Evolutionary conservation across 2,329 filamentous ascomycete genomes (phyloP).

Genomic region (Tolypocladium endophyticum): DNA sequence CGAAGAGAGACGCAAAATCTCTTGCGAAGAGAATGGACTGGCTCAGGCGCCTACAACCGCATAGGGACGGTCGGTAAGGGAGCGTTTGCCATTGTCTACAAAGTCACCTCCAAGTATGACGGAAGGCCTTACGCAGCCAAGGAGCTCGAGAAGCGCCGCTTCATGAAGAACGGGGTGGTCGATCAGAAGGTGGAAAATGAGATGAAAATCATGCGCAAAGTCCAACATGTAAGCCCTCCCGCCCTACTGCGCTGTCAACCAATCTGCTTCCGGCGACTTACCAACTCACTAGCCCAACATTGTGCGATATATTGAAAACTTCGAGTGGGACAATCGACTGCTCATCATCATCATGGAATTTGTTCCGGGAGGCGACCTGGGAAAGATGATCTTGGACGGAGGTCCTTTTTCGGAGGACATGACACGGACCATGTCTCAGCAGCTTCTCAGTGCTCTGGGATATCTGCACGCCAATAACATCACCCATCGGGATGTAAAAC

Average conservation of each 20-base stretch:
- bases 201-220: constrained; percentile 85
- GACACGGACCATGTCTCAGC: constrained; percentile 61
- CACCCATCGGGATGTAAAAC: constrained; percentile 97
- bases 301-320: constrained; percentile 81
- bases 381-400: constrained; percentile 54
- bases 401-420: constrained; percentile 55
- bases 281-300: constrained; percentile 59
- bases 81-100: constrained; percentile 89
- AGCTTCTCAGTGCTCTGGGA: constrained; percentile 70
- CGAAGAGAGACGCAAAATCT: constrained; percentile 12
- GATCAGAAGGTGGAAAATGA: constrained; percentile 94
- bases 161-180: constrained; percentile 84
- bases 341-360: constrained; percentile 99
- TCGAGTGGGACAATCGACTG: constrained; percentile 69
- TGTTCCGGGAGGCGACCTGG: constrained; percentile 72
- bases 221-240: constrained; percentile 60
- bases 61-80: constrained; percentile 78
- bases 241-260: neutral
- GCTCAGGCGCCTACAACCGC: constrained; percentile 75
- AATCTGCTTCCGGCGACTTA: constrained; percentile 7
- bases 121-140: constrained; percentile 83
- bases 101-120: constrained; percentile 75
- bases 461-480: constrained; percentile 85
- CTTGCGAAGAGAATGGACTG: constrained; percentile 62
- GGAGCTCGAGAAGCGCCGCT: constrained; percentile 84